Conservation (phyloP, 1,284 basidiomycete species). For the Pterulicium gracile region DNA sequence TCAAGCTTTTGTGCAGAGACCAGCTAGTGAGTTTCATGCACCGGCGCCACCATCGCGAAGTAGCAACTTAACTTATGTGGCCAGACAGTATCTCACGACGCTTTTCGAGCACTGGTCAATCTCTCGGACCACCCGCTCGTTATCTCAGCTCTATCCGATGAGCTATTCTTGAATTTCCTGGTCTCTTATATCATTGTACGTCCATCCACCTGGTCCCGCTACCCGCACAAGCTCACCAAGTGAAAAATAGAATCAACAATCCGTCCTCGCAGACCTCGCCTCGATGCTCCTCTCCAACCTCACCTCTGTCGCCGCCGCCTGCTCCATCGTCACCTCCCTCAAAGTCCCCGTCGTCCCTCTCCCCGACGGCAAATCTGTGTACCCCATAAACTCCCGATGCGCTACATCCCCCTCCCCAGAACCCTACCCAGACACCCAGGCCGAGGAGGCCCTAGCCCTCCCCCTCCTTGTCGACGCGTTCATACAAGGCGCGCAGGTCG, state of each 20-base stretch:
- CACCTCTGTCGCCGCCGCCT: slow-evolving; percentile 68
- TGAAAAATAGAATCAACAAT: slow-evolving; percentile 64
- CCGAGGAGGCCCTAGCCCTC: slow-evolving; percentile 51
- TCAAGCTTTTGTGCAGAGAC: slow-evolving; percentile 81
- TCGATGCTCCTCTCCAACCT: slow-evolving; percentile 97
- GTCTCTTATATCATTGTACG: slow-evolving; percentile 87
- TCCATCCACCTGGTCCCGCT: slow-evolving; percentile 11
- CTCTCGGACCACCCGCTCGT: slow-evolving; percentile 79
- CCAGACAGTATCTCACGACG: slow-evolving; percentile 89
- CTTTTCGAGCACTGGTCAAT: slow-evolving; percentile 90
- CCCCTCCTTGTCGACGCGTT: slow-evolving; percentile 83
- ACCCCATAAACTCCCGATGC: slow-evolving; percentile 65
- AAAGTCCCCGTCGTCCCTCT: slow-evolving; percentile 53
- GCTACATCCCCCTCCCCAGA: slow-evolving; percentile 58
- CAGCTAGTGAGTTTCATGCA: slow-evolving; percentile 47
- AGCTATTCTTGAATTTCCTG: slow-evolving; percentile 73
- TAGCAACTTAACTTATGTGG: slow-evolving; percentile 11
- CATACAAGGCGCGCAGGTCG: slow-evolving; percentile 52
- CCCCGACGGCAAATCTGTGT: slow-evolving; percentile 36
- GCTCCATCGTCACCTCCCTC: slow-evolving; percentile 56
- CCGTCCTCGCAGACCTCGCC: slow-evolving; percentile 87
- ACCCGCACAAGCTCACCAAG: slow-evolving; percentile 4
- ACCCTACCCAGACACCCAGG: slow-evolving; percentile 48
- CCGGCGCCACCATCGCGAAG: slow-evolving; percentile 7
- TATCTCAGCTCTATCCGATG: slow-evolving; percentile 60